These are phyloP conservation scores for Echinosophora koreensis DNA, from an alignment of 306 rosid species.

Conservation along the genomic window DNA sequence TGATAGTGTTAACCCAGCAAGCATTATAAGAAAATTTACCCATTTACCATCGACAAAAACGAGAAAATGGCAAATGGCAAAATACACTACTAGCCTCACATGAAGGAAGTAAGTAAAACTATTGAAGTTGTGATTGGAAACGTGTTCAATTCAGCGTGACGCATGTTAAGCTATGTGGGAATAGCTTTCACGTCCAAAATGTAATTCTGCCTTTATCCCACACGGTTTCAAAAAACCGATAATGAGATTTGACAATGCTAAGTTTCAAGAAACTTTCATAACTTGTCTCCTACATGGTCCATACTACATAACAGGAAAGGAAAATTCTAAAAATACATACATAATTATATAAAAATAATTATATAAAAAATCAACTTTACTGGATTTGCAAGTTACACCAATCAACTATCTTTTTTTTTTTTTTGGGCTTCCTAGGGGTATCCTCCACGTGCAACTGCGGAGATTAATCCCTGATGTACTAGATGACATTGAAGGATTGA, in stretches of 20 bases:
- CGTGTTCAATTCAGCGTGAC: no score
- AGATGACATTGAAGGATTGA: no score
- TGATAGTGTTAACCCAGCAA: not conserved
- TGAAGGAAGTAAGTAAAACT: not conserved
- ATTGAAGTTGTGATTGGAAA: not conserved
- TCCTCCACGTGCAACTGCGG: no score
- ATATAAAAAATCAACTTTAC: not conserved
- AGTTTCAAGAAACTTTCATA: slow-evolving; percentile 8
- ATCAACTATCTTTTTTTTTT: no score
- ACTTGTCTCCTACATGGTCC: not conserved
- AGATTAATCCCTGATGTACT: no score
- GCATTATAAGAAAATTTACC: not conserved
- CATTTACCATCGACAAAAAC: slow-evolving; percentile 4
- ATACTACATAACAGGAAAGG: not conserved
- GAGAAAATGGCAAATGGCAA: not conserved
- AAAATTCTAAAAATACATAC: not conserved
- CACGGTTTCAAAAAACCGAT: no score
- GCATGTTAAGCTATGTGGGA: no score
- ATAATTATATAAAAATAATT: not conserved
- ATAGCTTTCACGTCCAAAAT: no score
- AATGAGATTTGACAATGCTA: no score
- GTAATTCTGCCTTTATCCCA: no score
- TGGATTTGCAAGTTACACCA: not conserved
- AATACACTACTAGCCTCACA: not conserved
- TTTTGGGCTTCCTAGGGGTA: no score